Conservation (phyloP, 1,139 yeast species). For the Suhomyces kunorum region DNA sequence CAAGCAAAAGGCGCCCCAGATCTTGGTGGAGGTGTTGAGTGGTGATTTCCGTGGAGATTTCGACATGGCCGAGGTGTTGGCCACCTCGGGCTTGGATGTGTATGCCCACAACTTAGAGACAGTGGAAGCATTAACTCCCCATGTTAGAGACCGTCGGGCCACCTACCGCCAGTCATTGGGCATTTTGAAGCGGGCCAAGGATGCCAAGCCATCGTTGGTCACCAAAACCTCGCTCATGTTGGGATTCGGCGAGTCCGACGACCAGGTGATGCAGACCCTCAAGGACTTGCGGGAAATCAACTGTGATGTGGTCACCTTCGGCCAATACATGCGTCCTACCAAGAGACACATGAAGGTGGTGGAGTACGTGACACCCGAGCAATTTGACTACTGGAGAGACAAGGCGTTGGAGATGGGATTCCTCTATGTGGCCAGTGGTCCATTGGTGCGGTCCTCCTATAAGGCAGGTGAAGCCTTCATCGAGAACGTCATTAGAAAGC, state of each 20-base stretch:
- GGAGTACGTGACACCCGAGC: slow-evolving; percentile 92
- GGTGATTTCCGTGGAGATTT: slow-evolving; percentile 96
- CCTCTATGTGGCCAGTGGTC: slow-evolving; percentile 95
- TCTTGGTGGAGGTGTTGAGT: slow-evolving; percentile 87
- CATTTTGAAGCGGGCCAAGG: slow-evolving; percentile 79
- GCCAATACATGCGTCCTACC: slow-evolving; percentile 99
- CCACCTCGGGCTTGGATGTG: slow-evolving; percentile 87
- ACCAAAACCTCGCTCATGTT: slow-evolving; percentile 96
- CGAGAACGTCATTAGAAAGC: slow-evolving; percentile 85
- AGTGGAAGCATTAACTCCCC: slow-evolving; percentile 92
- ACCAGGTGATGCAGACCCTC: slow-evolving; percentile 75
- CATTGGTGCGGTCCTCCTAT: slow-evolving; percentile 92
- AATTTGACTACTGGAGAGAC: slow-evolving; percentile 90
- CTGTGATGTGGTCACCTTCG: slow-evolving; percentile 97
- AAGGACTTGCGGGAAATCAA: slow-evolving; percentile 69
- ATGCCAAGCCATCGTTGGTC: slow-evolving; percentile 68
- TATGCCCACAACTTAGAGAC: slow-evolving; percentile 98
- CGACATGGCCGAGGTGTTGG: slow-evolving; percentile 76
- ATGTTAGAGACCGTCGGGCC: slow-evolving; percentile 94
- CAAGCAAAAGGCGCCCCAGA: slow-evolving; percentile 86
- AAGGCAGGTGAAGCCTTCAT: slow-evolving; percentile 98
- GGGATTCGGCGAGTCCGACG: slow-evolving; percentile 96
- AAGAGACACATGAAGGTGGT: slow-evolving; percentile 98
- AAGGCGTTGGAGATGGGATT: slow-evolving; percentile 89
- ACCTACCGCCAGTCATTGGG: slow-evolving; percentile 85